A percentile compares a stretch with the other conserved stretches of the same genome.
phyloP scores from a whole-genome alignment of 345 rosid genomes.

The Eucalyptus shirleyi region DNA sequence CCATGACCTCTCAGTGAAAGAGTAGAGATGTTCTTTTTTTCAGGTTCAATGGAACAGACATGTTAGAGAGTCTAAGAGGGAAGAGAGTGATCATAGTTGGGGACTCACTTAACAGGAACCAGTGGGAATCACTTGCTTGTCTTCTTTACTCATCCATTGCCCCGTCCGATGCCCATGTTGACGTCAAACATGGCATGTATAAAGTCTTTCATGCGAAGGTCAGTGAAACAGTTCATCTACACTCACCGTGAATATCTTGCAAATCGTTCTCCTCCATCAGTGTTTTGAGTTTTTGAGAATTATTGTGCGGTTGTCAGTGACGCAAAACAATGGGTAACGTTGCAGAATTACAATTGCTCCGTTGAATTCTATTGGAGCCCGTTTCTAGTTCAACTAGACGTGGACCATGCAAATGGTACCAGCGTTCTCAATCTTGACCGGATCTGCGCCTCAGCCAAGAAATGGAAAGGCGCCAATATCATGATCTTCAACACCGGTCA shows the following conservation, averaged over 20 bases:
- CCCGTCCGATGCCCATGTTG: slow-evolving; percentile 7
- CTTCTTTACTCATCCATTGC: slow-evolving; percentile 32
- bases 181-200: not conserved
- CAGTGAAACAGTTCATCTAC: not conserved
- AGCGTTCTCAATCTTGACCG: slow-evolving; percentile 25
- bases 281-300: not conserved
- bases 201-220: slow-evolving; percentile 33
- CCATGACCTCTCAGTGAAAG: not conserved
- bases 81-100: slow-evolving; percentile 42
- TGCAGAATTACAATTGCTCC: slow-evolving; percentile 29
- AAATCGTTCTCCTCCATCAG: not conserved
- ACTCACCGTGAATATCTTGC: not conserved
- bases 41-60: slow-evolving; percentile 30
- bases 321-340: not conserved
- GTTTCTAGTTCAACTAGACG: slow-evolving; percentile 19
- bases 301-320: not conserved
- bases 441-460: slow-evolving; percentile 4
- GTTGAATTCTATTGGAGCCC: slow-evolving; percentile 44
- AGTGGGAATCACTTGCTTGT: slow-evolving; percentile 50
- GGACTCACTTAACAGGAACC: slow-evolving; percentile 47
- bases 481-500: slow-evolving; percentile 49
- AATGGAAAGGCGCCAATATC: slow-evolving; percentile 29
- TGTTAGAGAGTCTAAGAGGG: slow-evolving; percentile 36
- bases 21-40: not conserved
- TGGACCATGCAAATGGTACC: slow-evolving; percentile 1